Evolutionary conservation across 352 stramenopile species (phyloP), one percentile per base, ranked within the genome.

Genomic region (Phytopythium litorale): DNA sequence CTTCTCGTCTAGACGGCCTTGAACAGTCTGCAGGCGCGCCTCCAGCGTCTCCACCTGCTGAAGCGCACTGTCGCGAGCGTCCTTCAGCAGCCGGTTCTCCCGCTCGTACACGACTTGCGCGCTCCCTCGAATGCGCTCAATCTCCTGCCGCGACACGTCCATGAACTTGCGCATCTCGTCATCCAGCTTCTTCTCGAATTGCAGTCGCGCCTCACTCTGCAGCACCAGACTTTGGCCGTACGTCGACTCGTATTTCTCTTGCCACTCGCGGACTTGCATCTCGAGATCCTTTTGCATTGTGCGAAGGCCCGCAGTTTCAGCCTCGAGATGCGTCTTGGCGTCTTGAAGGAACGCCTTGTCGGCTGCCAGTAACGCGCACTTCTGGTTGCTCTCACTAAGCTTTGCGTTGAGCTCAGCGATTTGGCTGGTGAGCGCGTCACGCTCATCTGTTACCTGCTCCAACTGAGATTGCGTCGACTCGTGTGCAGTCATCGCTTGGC

Each of bases 131-230:
- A 93, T 86, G 16, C 73, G 68, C n/a, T 91, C 81, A 30, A 91
- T 79, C 63, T 93, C 84, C 5, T 73, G 69, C 61, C 84, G 82
- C 4, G 81, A 89, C 33, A 88, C 58, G 23, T 88, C 74, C 72
- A 91, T 87, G 49, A 90, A 88, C 55, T 84, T 89, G 55, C 62
- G 51, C 60, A 91, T 72, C 59, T 91, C 81, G 15, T 73, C 67
- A 25, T 90, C 73, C 13, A 91, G 48, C 37, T 87, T 84, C 58
- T 79, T 81, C 57, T 92, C 84, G 60, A 91, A 91, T 18, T 82
- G 59, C 45, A 85, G 12, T 5, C 79, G 68, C 7, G 76, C 81
- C 54, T 91, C 84, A 38, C 87, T 82, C 40, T 89, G 76, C 12
- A 83, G 53, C 42, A 81, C 68, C 16, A 66, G 45, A 40, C 67